Evolutionary conservation across 129 eudicot genomes (phyloP), one percentile per base, ranked within the genome.

Genomic region (Pittosporum tobira): DNA sequence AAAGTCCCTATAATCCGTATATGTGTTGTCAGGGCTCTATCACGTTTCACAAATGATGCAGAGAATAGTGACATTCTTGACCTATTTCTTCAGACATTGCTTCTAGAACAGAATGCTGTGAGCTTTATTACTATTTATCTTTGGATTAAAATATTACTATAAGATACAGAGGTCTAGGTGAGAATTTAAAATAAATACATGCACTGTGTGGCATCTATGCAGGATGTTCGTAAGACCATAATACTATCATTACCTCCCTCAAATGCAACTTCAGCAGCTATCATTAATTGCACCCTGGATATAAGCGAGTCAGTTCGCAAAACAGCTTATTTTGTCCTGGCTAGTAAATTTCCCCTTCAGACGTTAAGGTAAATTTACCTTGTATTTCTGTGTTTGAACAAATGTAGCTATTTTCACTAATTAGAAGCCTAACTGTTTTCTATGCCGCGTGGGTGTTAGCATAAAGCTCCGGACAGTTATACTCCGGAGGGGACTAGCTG

Each of bases 161-260:
- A 25, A 21, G 25, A 16, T 64, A 24, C 49, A 57, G 16, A 51
- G 14, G 49, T 40, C 27, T 40, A 55, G 28, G 63, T 9, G 13
- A 13, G 24, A 46, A 6, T 56, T 8, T 24, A 24, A 43, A 58
- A 11, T 31, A 12, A 3, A 8, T 20, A 31, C 8, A 34, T 34
- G 40, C 13, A 34, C 40, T 34, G 59, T 2, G 9, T 20, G 15
- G n/a, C 46, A 12, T 64, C 46, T 50, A 7, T 76, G 79, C 78
- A 93, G 99, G 99, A 93, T 65, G 96, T 93, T 29, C 90, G 99
- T 67, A 87, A 87, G 79, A 79, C 84, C 19, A 81, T 93, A 60
- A 57, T 93, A 46, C 62, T 93, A 50, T 87, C 91, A 10, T 74
- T 93, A 69, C 99, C 96, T 51, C 88, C 99, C 52, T 76, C 94